These are phyloP conservation scores for Trichoderma breve DNA, from an alignment of 2,329 filamentous ascomycete genomes.

Conservation along the genomic window DNA sequence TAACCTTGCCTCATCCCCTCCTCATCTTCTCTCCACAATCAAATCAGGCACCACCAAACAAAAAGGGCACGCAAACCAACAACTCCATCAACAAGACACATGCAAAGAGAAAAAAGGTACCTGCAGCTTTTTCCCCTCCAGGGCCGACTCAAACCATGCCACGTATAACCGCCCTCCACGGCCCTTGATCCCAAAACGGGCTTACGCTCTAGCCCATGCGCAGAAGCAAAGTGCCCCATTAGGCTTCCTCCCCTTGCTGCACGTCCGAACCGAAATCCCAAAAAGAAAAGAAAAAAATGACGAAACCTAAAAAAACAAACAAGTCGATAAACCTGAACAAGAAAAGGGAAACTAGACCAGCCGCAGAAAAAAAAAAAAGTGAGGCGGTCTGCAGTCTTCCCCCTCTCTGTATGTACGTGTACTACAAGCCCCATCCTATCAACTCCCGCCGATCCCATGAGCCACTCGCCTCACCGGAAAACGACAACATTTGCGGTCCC, in stretches of 20 bases:
- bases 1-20: background rate
- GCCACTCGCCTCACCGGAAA: background rate
- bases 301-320: background rate
- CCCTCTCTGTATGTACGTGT: background rate
- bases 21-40: background rate
- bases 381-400: slow-evolving; percentile 2
- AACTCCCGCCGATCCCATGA: background rate
- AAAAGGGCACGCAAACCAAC: background rate
- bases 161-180: slow-evolving; percentile 2
- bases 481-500: background rate
- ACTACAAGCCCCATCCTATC: background rate
- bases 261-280: background rate
- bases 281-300: background rate
- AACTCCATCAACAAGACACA: background rate
- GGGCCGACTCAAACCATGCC: slow-evolving; percentile 10
- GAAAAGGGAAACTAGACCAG: background rate
- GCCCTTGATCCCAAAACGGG: background rate
- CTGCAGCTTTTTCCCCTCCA: background rate
- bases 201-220: background rate
- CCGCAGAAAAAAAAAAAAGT: background rate
- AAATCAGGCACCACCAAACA: background rate
- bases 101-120: background rate
- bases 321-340: background rate
- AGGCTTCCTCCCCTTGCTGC: background rate
- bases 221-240: background rate